Conservation (phyloP, 2,329 filamentous ascomycete genomes). For the Rosellinia necatrix region DNA sequence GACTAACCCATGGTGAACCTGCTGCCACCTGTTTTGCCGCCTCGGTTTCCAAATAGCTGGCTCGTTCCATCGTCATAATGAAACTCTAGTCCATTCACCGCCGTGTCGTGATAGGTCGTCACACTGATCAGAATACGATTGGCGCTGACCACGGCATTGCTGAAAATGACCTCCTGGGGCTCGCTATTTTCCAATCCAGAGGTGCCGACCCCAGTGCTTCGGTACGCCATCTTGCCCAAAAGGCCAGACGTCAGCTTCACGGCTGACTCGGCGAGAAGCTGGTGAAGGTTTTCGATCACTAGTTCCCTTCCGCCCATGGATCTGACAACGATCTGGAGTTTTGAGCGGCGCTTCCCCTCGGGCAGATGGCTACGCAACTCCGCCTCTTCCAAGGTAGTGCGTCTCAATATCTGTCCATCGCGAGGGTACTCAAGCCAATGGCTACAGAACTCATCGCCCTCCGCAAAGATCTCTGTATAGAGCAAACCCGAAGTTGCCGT, state of each 20-base stretch:
- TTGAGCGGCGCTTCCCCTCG: slow-evolving; percentile 71
- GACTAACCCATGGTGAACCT: slow-evolving; percentile 76
- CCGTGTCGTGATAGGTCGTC: slow-evolving; percentile 75
- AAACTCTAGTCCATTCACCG: slow-evolving; percentile 88
- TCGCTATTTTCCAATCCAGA: slow-evolving; percentile 73
- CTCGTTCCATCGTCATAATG: slow-evolving; percentile 84
- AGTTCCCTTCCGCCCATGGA: slow-evolving; percentile 76
- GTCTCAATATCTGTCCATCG: slow-evolving; percentile 67
- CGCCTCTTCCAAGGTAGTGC: slow-evolving; percentile 74
- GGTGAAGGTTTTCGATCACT: slow-evolving; percentile 76
- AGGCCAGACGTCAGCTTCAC: slow-evolving; percentile 74
- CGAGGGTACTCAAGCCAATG: slow-evolving; percentile 81
- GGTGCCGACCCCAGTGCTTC: slow-evolving; percentile 73
- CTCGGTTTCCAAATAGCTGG: slow-evolving; percentile 80
- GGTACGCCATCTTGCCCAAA: slow-evolving; percentile 71
- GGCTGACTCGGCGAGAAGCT: slow-evolving; percentile 72
- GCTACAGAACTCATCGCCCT: slow-evolving; percentile 80
- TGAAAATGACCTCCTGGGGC: slow-evolving; percentile 74
- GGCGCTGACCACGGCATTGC: slow-evolving; percentile 64
- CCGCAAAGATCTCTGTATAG: slow-evolving; percentile 80
- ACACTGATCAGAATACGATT: slow-evolving; percentile 77
- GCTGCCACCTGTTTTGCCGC: slow-evolving; percentile 69
- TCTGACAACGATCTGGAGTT: slow-evolving; percentile 73
- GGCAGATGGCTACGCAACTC: slow-evolving; percentile 74
- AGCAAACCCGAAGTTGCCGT: slow-evolving; percentile 82